Evolutionary conservation across 1,139 yeast genomes (phyloP), one percentile per base, ranked within the genome.

Genomic region (Debaryomyces nepalensis): DNA sequence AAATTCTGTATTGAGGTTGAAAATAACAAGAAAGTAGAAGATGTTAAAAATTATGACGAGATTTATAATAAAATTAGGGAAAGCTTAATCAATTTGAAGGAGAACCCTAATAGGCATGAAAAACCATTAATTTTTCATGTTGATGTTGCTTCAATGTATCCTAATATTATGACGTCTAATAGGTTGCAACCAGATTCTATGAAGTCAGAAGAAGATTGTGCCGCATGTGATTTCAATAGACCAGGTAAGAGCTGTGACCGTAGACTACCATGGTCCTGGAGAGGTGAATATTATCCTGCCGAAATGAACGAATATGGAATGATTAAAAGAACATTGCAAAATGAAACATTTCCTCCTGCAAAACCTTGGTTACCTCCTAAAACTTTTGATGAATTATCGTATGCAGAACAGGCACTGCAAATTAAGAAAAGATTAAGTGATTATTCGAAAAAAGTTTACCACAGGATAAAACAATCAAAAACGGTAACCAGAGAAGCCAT

Each of bases 131-230:
- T 95, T 51, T 95, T 95, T 57, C 99, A 95, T 61, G 97, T 95
- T 31, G 99, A 95, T 70, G 99, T 95, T 42, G 98, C 99, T 0
- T 93, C 99, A 0, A 95, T 95, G 99, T 95, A 95, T 58, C 99
- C 99, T 3, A 93, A 95, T 60, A 95, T 95, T 57, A 95, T 95
- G 98, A 89, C 97, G 3, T 87, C 99, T 0, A 95, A 95, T 65
- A 81, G 99, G 58, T 73, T 95, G 42, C 99, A 95, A 62, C 99
- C 99, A 0, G 99, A 95, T 64, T 91, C 99, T 1, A 93, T 95
- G 90, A 91, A 93, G 54, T 72, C 86, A 0, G 99, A 93, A 59
- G 89, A 89, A 53, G 97, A 90, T 55, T 95, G 99, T 68, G 99
- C 99, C 0, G 82, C 96, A 29, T 95, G 99, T 71, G 99, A 95